These are phyloP conservation scores for Syzygium oleosum DNA, from an alignment of 345 rosid species.

Conservation along the genomic window DNA sequence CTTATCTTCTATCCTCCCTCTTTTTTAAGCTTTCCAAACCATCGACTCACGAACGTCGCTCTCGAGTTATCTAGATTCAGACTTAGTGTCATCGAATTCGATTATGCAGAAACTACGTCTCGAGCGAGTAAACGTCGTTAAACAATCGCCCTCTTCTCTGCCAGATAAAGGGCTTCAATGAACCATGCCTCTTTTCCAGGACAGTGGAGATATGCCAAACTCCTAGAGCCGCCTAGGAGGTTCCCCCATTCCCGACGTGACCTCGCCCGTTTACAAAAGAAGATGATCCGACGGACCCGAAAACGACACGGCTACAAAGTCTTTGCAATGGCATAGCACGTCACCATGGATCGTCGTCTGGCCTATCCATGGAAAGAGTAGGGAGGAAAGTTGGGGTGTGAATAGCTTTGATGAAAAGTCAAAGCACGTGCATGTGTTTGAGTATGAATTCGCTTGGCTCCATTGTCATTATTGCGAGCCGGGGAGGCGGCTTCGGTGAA, in stretches of 20 bases:
- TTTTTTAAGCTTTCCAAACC: neutral
- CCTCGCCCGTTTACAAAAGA: neutral
- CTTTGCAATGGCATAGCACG: neutral
- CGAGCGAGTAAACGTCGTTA: neutral
- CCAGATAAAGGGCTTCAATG: neutral
- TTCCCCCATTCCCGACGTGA: neutral
- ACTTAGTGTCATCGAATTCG: neutral
- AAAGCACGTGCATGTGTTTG: neutral
- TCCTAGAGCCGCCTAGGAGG: neutral
- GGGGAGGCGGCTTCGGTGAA: neutral
- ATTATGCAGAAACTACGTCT: neutral
- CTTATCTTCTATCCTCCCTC: neutral
- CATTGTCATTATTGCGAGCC: neutral
- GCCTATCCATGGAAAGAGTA: neutral
- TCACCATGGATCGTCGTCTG: too few species aligned
- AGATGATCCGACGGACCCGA: fast-evolving
- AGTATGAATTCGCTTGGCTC: neutral
- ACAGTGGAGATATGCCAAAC: neutral
- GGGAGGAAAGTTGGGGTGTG: neutral
- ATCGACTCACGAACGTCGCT: neutral
- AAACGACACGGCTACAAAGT: neutral
- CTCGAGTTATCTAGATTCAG: neutral
- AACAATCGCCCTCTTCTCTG: neutral
- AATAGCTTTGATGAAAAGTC: neutral
- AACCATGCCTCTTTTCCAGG: neutral